Conservation (phyloP, 192 early-diverging fungal species). For the Haplosporangium gracile region DNA sequence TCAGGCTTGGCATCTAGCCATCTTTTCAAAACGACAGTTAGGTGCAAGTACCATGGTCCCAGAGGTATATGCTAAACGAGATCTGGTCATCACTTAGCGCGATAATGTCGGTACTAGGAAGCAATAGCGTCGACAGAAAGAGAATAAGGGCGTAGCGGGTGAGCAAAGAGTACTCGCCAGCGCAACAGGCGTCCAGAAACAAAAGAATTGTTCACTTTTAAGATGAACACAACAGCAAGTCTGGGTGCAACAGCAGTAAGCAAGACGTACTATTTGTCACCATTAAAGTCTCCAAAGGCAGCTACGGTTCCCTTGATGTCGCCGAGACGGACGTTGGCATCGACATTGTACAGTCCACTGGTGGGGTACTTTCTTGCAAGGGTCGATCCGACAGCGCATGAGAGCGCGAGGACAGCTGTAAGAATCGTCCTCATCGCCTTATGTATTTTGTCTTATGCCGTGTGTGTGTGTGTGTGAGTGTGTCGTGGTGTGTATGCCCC, state of each 20-base stretch:
- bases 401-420: slow-evolving; percentile 6
- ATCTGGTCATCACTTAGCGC: slow-evolving; percentile 76
- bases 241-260: neutral
- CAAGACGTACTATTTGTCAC: slow-evolving; percentile 76
- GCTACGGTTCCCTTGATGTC: slow-evolving; percentile 78
- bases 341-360: slow-evolving; percentile 72
- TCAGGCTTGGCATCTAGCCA: neutral
- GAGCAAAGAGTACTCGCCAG: neutral
- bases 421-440: neutral
- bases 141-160: neutral
- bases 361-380: slow-evolving; percentile 46
- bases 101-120: slow-evolving; percentile 83
- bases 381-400: slow-evolving; percentile 4
- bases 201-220: neutral
- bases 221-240: neutral
- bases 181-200: neutral
- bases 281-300: slow-evolving; percentile 91
- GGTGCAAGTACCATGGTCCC: slow-evolving; percentile 70
- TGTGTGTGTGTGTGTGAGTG: neutral
- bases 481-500: neutral
- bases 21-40: slow-evolving; percentile 1
- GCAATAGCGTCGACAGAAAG: too few relatives aligned
- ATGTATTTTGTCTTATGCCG: neutral
- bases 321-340: slow-evolving; percentile 68
- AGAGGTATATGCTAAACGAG: slow-evolving; percentile 75